Percentiles rank a stretch among this genome's conserved stretches.
Evolutionary conservation across 192 early-diverging fungal genomes (phyloP).

Genomic region (Jimgerdemannia flammicorona): DNA sequence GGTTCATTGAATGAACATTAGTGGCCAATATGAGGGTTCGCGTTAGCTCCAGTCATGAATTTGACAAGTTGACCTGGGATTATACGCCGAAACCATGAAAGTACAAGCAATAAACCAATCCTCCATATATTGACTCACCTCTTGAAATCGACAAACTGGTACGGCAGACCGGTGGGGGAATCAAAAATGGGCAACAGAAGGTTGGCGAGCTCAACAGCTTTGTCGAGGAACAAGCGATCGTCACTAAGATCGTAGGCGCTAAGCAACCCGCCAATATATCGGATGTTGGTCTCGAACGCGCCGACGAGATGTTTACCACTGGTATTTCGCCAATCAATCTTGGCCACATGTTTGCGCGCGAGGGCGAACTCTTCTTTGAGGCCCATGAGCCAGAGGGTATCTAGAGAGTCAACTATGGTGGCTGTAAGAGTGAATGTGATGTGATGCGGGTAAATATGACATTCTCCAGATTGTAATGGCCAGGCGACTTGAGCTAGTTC

Average conservation of each 20-base stretch:
- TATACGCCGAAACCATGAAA: no score
- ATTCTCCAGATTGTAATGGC: no score
- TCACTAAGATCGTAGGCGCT: slow-evolving; percentile 80
- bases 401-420: slow-evolving; percentile 84
- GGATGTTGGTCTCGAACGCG: slow-evolving; percentile 85
- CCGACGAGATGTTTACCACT: slow-evolving; percentile 38
- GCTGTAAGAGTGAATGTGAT: slow-evolving; percentile 20
- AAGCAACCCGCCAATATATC: slow-evolving; percentile 77
- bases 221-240: slow-evolving; percentile 62
- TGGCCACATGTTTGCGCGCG: slow-evolving; percentile 61
- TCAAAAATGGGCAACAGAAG: slow-evolving; percentile 71
- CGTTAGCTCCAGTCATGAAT: no score
- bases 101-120: neutral
- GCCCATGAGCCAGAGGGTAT: slow-evolving; percentile 85
- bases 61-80: no score
- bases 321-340: slow-evolving; percentile 51
- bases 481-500: no score
- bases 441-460: no score
- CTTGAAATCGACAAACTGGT: slow-evolving; percentile 54
- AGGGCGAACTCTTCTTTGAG: slow-evolving; percentile 74
- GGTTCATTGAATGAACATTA: no score
- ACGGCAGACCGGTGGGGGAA: slow-evolving; percentile 70
- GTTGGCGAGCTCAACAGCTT: slow-evolving; percentile 67
- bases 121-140: slow-evolving; percentile 7
- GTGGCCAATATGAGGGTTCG: no score